Base-by-base conservation (phyloP, 208 protist genomes). In the Trypanosomatidae sp. region DNA sequence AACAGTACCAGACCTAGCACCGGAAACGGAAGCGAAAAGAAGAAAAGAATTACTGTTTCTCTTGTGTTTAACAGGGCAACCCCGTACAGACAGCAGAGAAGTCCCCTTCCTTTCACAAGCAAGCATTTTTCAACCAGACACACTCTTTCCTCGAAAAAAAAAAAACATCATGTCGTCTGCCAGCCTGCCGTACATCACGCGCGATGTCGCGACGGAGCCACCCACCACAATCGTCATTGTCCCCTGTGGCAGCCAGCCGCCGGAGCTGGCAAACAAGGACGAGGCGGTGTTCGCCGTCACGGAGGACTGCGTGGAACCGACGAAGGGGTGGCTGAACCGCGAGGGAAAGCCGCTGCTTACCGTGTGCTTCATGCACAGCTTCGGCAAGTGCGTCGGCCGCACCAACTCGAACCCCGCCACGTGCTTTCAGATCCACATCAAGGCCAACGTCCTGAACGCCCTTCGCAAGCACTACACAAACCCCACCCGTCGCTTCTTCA, bases 281-380 rank as follows among this genome's bases (percentile, higher is more conserved):
- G 84, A 81, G 46, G 58, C 71, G 9, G 58, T 84, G 15, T 90
- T 83, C 65, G 82, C 85, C 39, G 76, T 90, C 62, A 87, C 75
- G 3, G 82, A 86, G 64, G 82, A 87, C 62, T 83, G 75, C 47
- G 77, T 90, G 44, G 85, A 90, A 60, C 79, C 79, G 44, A 90
- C 85, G 10, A 76, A 84, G 30, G 81, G 85, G 0, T 90, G 81
- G 85, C 66, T 85, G n/a, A 82, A 82, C 62, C 74, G 81, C 13
- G 79, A 87, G 36, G 85, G 85, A 0, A 90, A 87, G 56, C 81
- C 79, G 13, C 50, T 79, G 12, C 81, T 87, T 36, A 85, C 85
- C 0, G 79, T 90, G 22, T 90, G 85, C 74, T 90, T 90, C 60
- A 86, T 90, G 85, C 85, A 90, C 73, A 86, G 85, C 74, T 90